Base-by-base conservation (phyloP, 1,139 yeast species). In the Candida sanyaensis region DNA sequence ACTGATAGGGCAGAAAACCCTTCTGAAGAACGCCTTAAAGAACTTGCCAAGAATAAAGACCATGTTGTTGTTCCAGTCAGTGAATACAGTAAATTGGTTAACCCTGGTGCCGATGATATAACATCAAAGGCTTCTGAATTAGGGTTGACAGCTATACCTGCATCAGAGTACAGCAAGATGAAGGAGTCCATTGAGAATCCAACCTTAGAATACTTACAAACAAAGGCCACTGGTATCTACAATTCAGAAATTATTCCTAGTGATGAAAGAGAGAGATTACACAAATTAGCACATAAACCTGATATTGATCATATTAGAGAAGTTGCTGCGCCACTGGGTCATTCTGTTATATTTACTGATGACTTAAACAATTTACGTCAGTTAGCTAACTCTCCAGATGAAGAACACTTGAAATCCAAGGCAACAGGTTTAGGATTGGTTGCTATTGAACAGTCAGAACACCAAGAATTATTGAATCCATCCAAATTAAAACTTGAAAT, bases 181-280 rank as follows among this genome's bases (percentile, higher is more conserved):
- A 42, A 53, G 4, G 34, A 53, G 3, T 50, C 42, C 26, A 37
- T 62, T 2, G 60, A 61, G 3, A 39, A 37, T 13, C 72, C 77
- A 4, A 44, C 61, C 4, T 43, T 61, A 27, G 64, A 70, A 6
- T 69, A 69, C 45, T 54, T 80, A n/a, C 55, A 53, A 12, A 58
- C 57, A 2, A 64, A 65, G 43, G 78, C 80, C 0, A 55, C 51
- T 12, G 55, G 50, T 12, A 6, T 23, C 10, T 34, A 31, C 26
- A 9, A 43, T 2, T 58, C 64, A 33, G 56, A 57, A 8, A 50
- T 77, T 3, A 36, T 77, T 43, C 44, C 58, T 1, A 55, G 49
- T 4, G 50, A 53, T 4, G 49, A 48, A 9, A 52, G 50, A 39
- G 48, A 47, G 5, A 40, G 41, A 12, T 51, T 62, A 45, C 38